phyloP scores from a whole-genome alignment of 306 rosid genomes.

The Quillaja saponaria region DNA sequence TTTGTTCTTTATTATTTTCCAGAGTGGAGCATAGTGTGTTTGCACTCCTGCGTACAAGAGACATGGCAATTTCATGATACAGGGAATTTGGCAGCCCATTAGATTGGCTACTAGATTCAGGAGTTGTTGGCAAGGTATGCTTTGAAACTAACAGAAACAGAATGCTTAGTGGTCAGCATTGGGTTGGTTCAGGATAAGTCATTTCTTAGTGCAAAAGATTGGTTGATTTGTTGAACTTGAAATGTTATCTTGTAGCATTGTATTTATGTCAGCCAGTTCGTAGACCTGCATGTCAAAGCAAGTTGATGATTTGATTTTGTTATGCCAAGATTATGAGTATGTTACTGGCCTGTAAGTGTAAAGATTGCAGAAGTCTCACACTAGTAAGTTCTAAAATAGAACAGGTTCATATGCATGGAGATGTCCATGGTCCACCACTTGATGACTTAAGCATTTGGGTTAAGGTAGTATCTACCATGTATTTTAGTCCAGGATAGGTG shows the following conservation, averaged over 20 bases:
- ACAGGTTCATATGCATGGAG: too few species aligned
- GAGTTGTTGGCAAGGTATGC: conserved; percentile 94
- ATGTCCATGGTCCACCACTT: too few species aligned
- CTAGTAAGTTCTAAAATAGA: too few species aligned
- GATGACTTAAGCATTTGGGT: too few species aligned
- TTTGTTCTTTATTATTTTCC: conserved; percentile 22
- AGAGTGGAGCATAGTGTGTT: conserved; percentile 94
- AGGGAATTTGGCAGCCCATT: conserved; percentile 91
- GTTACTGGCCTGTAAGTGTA: too few species aligned
- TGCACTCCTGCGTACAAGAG: conserved; percentile 89
- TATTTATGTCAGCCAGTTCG: neutral
- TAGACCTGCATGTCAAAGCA: too few species aligned
- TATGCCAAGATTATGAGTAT: too few species aligned
- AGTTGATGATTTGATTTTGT: too few species aligned
- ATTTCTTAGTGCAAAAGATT: neutral
- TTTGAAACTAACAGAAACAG: conserved; percentile 7
- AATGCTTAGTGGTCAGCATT: neutral
- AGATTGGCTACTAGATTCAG: conserved; percentile 87
- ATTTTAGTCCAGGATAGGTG: too few species aligned
- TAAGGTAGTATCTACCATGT: too few species aligned
- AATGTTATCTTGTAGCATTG: neutral
- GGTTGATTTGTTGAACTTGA: neutral
- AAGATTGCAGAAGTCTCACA: too few species aligned
- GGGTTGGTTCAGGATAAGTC: neutral
- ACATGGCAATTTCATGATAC: conserved; percentile 93